Evolutionary conservation across 306 rosid species (phyloP).

Genomic region (Cucumis hystrix): DNA sequence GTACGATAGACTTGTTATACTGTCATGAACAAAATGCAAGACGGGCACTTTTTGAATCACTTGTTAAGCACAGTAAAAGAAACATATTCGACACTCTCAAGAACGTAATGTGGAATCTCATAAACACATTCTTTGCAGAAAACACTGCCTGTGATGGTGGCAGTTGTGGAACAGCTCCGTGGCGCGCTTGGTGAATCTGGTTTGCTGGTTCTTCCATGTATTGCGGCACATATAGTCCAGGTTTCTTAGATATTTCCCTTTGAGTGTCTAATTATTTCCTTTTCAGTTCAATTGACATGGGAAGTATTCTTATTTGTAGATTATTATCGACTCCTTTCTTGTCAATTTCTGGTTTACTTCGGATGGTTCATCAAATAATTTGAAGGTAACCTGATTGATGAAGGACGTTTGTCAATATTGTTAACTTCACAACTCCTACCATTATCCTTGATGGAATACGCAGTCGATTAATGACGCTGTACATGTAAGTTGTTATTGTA

Average conservation of each 20-base stretch:
- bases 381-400: neutral
- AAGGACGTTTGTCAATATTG: neutral
- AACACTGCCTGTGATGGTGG: constrained; percentile 94
- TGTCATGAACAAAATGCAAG: neutral
- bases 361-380: neutral
- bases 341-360: constrained; percentile 5
- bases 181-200: constrained; percentile 86
- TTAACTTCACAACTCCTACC: neutral
- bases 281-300: neutral
- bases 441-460: neutral
- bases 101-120: neutral
- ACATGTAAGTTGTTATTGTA: neutral
- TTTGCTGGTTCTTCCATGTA: constrained; percentile 85
- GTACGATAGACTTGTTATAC: neutral
- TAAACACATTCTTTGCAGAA: constrained; percentile 28
- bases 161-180: constrained; percentile 72
- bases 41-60: neutral
- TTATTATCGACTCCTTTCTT: constrained; percentile 10
- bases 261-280: neutral
- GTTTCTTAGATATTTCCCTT: constrained; percentile 14
- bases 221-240: constrained; percentile 91
- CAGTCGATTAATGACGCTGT: neutral
- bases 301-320: neutral
- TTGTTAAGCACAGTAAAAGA: neutral
- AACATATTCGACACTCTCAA: neutral